phyloP scores from a whole-genome alignment of 768 basidiomycete species.

The Paxillus involutus region DNA sequence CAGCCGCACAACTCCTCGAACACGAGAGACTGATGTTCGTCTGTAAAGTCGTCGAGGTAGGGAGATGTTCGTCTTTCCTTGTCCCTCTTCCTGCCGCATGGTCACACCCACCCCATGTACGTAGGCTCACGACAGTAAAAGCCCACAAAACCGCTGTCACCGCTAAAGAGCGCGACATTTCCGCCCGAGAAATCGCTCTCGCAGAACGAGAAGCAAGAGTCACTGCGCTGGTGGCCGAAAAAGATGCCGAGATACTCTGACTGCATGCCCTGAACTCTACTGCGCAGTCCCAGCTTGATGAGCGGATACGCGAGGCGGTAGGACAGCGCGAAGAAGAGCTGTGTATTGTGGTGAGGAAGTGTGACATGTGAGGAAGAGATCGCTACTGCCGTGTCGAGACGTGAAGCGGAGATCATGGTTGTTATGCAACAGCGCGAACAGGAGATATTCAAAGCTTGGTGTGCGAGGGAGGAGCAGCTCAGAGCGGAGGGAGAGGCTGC shows the following conservation, averaged over 20 bases:
- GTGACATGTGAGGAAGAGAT: slow-evolving; percentile 79
- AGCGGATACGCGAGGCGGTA: slow-evolving; percentile 56
- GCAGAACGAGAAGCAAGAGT: slow-evolving; percentile 57
- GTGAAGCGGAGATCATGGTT: slow-evolving; percentile 76
- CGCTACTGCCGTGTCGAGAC: slow-evolving; percentile 55
- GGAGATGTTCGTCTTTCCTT: slow-evolving; percentile 55
- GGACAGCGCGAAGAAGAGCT: slow-evolving; percentile 67
- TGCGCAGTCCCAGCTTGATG: slow-evolving; percentile 41
- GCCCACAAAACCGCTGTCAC: slow-evolving; percentile 54
- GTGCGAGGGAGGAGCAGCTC: too few species aligned
- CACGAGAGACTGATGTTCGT: slow-evolving; percentile 75
- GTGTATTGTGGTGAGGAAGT: slow-evolving; percentile 57
- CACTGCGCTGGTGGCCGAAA: slow-evolving; percentile 45
- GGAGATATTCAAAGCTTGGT: too few species aligned
- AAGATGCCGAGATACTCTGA: slow-evolving; percentile 60
- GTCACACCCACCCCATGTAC: not conserved
- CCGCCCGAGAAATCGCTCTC: slow-evolving; percentile 53
- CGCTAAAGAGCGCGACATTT: slow-evolving; percentile 62
- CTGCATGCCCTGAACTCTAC: slow-evolving; percentile 42
- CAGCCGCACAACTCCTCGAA: slow-evolving; percentile 75
- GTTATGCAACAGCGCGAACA: too few species aligned
- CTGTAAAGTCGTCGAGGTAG: slow-evolving; percentile 70
- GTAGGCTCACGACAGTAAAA: slow-evolving; percentile 66
- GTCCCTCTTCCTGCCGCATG: not conserved
- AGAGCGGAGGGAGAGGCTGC: too few species aligned